These are phyloP conservation scores for Fusarium miscanthi DNA, from an alignment of 2,329 filamentous ascomycete genomes.

Conservation along the genomic window DNA sequence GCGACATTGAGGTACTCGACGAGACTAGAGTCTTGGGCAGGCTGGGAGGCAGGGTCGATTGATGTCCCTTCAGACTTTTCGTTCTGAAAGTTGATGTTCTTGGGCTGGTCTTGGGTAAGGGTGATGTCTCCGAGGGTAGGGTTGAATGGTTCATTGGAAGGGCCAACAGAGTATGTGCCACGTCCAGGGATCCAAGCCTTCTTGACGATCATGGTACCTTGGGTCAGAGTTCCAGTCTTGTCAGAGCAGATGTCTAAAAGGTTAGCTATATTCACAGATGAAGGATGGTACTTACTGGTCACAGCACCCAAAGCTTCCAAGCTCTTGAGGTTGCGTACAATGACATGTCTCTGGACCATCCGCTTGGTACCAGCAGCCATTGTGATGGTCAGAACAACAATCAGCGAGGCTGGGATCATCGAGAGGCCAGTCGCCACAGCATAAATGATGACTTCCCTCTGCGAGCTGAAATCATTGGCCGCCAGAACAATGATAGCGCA, in stretches of 20 bases:
- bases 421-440: conserved; percentile 59
- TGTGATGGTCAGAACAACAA: conserved; percentile 67
- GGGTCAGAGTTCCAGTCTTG: conserved; percentile 67
- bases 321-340: conserved; percentile 62
- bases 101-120: conserved; percentile 51
- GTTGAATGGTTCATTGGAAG: conserved; percentile 67
- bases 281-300: conserved; percentile 51
- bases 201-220: conserved; percentile 65
- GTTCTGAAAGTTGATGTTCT: conserved; percentile 48
- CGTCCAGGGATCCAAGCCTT: conserved; percentile 63
- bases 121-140: conserved; percentile 62
- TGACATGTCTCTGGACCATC: conserved; percentile 64
- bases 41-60: conserved; percentile 45
- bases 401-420: conserved; percentile 63
- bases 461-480: conserved; percentile 66
- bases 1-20: conserved; percentile 70
- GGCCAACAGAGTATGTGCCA: conserved; percentile 59
- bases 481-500: conserved; percentile 77
- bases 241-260: conserved; percentile 63
- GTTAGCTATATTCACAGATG: conserved; percentile 16
- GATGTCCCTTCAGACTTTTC: conserved; percentile 44
- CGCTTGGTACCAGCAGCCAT: conserved; percentile 65
- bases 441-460: conserved; percentile 69
- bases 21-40: conserved; percentile 60
- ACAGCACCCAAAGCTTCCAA: conserved; percentile 69